Evolutionary conservation across 2,329 filamentous ascomycete species (phyloP).

Genomic region (Tolypocladium guangdongense): DNA sequence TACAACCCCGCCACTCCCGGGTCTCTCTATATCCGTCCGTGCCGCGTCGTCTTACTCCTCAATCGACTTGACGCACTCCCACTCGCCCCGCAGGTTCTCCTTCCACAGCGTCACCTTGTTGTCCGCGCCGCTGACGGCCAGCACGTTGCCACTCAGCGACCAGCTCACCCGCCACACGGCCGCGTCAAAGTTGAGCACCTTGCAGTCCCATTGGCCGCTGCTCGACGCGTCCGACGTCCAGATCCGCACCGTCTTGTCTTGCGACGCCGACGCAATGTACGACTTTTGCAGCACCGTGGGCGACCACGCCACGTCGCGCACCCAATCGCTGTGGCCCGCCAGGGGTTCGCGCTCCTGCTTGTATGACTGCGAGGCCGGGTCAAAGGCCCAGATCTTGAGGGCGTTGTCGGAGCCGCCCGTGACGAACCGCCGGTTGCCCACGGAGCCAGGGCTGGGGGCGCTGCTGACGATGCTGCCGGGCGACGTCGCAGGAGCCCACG

Average conservation of each 20-base stretch:
- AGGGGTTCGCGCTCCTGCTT: slow-evolving; percentile 54
- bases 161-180: slow-evolving; percentile 95
- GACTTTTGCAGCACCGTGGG: slow-evolving; percentile 90
- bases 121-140: slow-evolving; percentile 86
- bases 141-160: slow-evolving; percentile 92
- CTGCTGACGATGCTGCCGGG: slow-evolving; percentile 79
- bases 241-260: slow-evolving; percentile 95
- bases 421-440: slow-evolving; percentile 71
- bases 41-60: slow-evolving; percentile 52
- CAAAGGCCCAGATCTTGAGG: slow-evolving; percentile 87
- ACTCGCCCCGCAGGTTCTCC: slow-evolving; percentile 91
- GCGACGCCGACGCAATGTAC: slow-evolving; percentile 90
- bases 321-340: slow-evolving; percentile 86
- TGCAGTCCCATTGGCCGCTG: slow-evolving; percentile 69
- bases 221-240: slow-evolving; percentile 67
- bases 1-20: neutral
- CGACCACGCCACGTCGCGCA: slow-evolving; percentile 93
- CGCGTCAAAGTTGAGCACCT: slow-evolving; percentile 77
- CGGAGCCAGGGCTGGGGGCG: slow-evolving; percentile 45
- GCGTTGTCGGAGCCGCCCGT: slow-evolving; percentile 91
- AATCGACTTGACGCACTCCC: slow-evolving; percentile 95
- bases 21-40: neutral
- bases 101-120: slow-evolving; percentile 98
- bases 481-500: slow-evolving; percentile 79
- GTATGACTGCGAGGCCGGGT: slow-evolving; percentile 48